Base-by-base conservation (phyloP, 2,329 filamentous ascomycete species). In the Colletotrichum sp. region DNA sequence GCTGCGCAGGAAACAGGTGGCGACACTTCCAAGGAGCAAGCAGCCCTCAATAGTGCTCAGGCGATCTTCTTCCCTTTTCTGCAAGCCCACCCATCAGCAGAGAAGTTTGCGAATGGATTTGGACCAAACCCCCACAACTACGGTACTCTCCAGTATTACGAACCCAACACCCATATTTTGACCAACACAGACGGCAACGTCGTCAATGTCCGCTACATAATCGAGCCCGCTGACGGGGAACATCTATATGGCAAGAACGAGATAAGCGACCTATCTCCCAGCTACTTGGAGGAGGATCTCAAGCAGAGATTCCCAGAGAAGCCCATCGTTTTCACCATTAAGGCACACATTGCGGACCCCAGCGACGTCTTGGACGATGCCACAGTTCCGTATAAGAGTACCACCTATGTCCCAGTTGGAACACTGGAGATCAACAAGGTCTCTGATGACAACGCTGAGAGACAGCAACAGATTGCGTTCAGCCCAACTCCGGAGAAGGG, bases 401-500 rank as follows among this genome's bases (percentile, higher is more conserved):
- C 63, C 2, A 77, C 74, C 2, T 77, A 66, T 26, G 69, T 77
- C 3, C 52, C 70, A 4, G 60, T 77, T 8, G 74, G 76, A 7
- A 73, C n/a, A 2, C 59, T 76, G 39, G 66, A 69, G 12, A 68
- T 77, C 18, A 68, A 74, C 49, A 76, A 71, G 60, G 66, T 77
- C 55, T 44, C n/a, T 1, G 39, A 66, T 34, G 69, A 76, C 70
- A 74, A 77, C 18, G 70, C 9, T 7, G 65, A 65, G 32, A 49
- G 39, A 32, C 74, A 76, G 68, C 65, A 77, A 13, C 60, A 76
- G 28, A 77, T 77, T 55, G 74, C 76, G 2, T 77, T 77, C 66
- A 77, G 76, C 26, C 74, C 76, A 5, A 74, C 52, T 28, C 76
- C 76, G 8, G 76, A 77, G 44, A 71, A 71, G 68, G 64, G 63